Evolutionary conservation across 306 rosid species (phyloP).

Genomic region (Vachellia collinsii): DNA sequence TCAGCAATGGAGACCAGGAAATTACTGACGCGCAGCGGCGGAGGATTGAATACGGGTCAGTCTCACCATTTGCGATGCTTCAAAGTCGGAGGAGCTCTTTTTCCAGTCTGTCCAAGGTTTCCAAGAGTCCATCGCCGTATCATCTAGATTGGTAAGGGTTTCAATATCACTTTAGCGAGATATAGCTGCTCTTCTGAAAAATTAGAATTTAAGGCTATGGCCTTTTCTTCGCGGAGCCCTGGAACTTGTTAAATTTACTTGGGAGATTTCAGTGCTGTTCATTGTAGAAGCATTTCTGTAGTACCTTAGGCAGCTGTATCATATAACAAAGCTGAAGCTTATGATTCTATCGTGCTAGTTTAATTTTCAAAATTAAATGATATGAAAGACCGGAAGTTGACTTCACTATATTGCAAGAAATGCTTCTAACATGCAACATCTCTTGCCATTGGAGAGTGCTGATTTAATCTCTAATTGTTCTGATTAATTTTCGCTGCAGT

Average conservation of each 20-base stretch:
- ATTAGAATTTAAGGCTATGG: neutral
- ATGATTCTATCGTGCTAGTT: neutral
- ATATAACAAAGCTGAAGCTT: neutral
- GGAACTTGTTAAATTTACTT: neutral
- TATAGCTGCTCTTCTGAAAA: slow-evolving; percentile 28
- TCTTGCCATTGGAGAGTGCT: slow-evolving; percentile 10
- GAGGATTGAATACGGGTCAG: slow-evolving; percentile 79
- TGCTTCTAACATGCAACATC: neutral
- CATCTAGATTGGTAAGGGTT: slow-evolving; percentile 68
- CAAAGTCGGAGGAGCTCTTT: slow-evolving; percentile 76
- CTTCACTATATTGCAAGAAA: neutral
- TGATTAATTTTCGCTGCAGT: neutral
- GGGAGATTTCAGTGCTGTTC: neutral
- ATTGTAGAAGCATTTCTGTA: neutral
- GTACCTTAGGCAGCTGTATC: neutral
- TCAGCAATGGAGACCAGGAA: slow-evolving; percentile 64
- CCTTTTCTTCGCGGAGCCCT: neutral
- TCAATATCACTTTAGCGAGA: neutral
- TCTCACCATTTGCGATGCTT: slow-evolving; percentile 80
- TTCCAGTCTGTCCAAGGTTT: slow-evolving; percentile 53
- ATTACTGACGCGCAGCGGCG: slow-evolving; percentile 63
- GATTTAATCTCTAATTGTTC: neutral
- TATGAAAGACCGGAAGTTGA: too few species aligned
- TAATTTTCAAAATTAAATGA: neutral
- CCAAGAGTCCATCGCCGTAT: slow-evolving; percentile 56